A percentile compares a stretch with the other conserved stretches of the same genome.
Evolutionary conservation across 768 basidiomycete species (phyloP).

Genomic region (Phylloporus rhodoxanthus): DNA sequence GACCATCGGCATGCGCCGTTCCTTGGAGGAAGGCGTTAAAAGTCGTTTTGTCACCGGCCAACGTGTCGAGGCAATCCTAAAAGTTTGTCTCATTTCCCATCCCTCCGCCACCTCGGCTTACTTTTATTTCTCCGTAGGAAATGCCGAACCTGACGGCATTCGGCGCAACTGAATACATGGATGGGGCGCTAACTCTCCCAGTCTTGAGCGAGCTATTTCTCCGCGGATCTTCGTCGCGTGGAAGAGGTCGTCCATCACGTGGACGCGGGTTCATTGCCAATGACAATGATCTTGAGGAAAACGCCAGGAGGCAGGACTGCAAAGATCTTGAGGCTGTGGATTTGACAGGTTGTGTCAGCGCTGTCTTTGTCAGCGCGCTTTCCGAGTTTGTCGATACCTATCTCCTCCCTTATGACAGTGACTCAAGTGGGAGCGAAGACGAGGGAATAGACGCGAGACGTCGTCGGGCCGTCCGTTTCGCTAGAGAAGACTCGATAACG

Average conservation of each 20-base stretch:
- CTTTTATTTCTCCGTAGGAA: constrained; percentile 49
- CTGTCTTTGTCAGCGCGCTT: constrained; percentile 82
- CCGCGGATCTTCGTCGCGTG: constrained; percentile 68
- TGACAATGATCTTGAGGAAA: constrained; percentile 64
- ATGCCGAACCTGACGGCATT: constrained; percentile 80
- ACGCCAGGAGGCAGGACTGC: constrained; percentile 68
- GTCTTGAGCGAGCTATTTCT: constrained; percentile 90
- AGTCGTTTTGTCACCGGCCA: constrained; percentile 92
- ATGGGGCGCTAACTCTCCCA: constrained; percentile 76
- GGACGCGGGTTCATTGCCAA: constrained; percentile 47
- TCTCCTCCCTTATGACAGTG: constrained; percentile 40
- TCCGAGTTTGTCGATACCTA: constrained; percentile 74
- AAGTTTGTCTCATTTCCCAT: constrained; percentile 41
- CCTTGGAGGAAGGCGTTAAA: constrained; percentile 81
- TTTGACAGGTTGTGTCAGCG: constrained; percentile 90
- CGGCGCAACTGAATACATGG: constrained; percentile 99
- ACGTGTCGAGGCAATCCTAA: constrained; percentile 70
- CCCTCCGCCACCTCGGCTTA: constrained; percentile 5
- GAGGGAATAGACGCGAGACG: constrained; percentile 30
- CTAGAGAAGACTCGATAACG: constrained; percentile 44
- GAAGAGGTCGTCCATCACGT: constrained; percentile 61
- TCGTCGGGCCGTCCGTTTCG: constrained; percentile 30
- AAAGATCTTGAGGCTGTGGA: constrained; percentile 84
- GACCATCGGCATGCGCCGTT: constrained; percentile 92
- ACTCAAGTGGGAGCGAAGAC: constrained; percentile 42